Conservation (phyloP, 2,329 filamentous ascomycete genomes). For the Colletotrichum spaethianum region DNA sequence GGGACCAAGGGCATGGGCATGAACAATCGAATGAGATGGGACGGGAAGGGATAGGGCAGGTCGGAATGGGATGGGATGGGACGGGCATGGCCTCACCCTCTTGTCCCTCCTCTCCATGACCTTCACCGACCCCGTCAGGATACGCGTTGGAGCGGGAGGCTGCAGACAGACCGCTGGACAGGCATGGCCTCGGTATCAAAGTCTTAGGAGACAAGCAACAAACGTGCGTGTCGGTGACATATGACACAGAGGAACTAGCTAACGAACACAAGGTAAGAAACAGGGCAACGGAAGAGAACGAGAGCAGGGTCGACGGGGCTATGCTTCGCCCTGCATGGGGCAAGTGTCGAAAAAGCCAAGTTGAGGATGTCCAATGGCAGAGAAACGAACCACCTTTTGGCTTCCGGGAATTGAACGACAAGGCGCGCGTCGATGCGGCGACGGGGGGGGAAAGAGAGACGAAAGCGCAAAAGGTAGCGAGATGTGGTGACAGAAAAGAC, state of each 20-base stretch:
- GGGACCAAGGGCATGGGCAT: slow-evolving; percentile 28
- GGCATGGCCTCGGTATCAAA: slow-evolving; percentile 24
- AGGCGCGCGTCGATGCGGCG: slow-evolving; percentile 8
- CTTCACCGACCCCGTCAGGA: slow-evolving; percentile 16
- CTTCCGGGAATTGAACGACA: slow-evolving; percentile 20
- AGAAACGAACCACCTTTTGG: slow-evolving; percentile 13
- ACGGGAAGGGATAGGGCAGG: slow-evolving; percentile 18
- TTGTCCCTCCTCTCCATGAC: background rate
- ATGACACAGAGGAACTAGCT: slow-evolving; percentile 28
- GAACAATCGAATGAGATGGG: slow-evolving; percentile 26
- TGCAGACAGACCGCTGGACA: slow-evolving; percentile 6
- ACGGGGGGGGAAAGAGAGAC: background rate
- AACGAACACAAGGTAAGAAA: slow-evolving; percentile 1
- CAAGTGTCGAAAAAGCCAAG: slow-evolving; percentile 18
- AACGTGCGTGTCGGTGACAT: slow-evolving; percentile 13
- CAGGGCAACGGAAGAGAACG: background rate
- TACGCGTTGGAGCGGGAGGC: background rate
- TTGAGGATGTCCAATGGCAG: slow-evolving; percentile 20
- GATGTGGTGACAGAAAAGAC: slow-evolving; percentile 23
- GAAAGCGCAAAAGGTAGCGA: slow-evolving; percentile 2
- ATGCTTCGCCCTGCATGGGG: slow-evolving; percentile 12
- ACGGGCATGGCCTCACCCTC: slow-evolving; percentile 22
- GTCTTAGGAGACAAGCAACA: slow-evolving; percentile 15
- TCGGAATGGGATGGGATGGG: slow-evolving; percentile 12
- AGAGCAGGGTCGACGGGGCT: slow-evolving; percentile 11